Base-by-base conservation (phyloP, 805 yeast species). In the Teunomyces stri region DNA sequence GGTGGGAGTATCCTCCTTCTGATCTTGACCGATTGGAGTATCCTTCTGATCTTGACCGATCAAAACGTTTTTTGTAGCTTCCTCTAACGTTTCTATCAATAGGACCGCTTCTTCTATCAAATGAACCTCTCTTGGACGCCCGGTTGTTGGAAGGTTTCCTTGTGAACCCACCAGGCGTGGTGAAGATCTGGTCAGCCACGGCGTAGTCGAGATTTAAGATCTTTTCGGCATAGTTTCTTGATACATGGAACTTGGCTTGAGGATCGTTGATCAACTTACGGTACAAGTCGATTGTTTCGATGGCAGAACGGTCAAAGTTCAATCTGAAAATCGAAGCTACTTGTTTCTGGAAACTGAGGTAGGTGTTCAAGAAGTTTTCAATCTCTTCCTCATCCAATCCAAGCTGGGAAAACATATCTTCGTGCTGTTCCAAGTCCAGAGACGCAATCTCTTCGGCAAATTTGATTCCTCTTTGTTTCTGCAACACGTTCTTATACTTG, bases 401-500 rank as follows among this genome's bases (percentile, higher is more conserved):
- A 16, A 53, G 47, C 35, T 55, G 50, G 12, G 47, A 43, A 46
- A 61, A 51, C 6, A 59, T 29, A 25, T 58, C 57, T 5, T 57
- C 62, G 51, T 68, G 73, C 31, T 62, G 61, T 38, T 69, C 76
- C 11, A 59, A 59, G 30, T 70, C 59, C 30, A 68, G 69, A 53
- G 74, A 79, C 7, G 69, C 64, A 18, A 44, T 59, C 46, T 64
- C 70, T 39, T 77, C 74, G 11, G 70, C 58, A 50, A 88, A 83
- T 27, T 61, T 65, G 57, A 89, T 80, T 40, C 81, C 82, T 59
- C 78, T 80, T 48, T 74, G 63, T 42, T 68, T 52, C 29, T 57
- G 64, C 58, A 89, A 74, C 2, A 70, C 68, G 34, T 68, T 64
- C 34, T 81, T 65, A 63, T 81, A 90, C 29, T 76, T 75, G 31